Conservation (phyloP, 345 rosid species). For the Murraya koenigii region DNA sequence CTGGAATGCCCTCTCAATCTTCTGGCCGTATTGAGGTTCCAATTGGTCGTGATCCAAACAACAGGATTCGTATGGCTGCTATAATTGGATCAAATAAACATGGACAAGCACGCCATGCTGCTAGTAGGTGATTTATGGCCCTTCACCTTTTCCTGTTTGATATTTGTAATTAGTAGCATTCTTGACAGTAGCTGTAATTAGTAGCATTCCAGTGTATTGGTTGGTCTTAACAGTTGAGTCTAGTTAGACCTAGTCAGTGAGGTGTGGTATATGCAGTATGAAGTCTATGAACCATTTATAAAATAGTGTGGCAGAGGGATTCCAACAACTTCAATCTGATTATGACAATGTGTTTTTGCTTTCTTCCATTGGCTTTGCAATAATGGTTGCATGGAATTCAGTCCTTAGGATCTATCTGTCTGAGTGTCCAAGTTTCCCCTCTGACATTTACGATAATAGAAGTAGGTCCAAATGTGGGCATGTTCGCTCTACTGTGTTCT, state of each 20-base stretch:
- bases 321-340: neutral
- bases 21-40: conserved; percentile 70
- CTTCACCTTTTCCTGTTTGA: neutral
- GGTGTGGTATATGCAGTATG: neutral
- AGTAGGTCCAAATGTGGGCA: neutral
- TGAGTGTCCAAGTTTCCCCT: neutral
- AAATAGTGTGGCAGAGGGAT: neutral
- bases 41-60: conserved; percentile 77
- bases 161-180: neutral
- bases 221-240: neutral
- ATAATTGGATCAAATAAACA: conserved; percentile 47
- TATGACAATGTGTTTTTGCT: neutral
- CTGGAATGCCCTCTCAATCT: conserved; percentile 70
- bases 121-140: conserved; percentile 85
- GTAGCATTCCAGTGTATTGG: neutral
- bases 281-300: neutral
- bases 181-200: neutral
- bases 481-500: neutral
- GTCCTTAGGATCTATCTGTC: neutral
- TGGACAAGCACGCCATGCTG: conserved; percentile 80
- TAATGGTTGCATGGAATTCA: neutral
- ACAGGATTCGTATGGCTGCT: conserved; percentile 88
- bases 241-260: neutral
- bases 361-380: neutral
- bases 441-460: neutral